Conservation (phyloP, 768 basidiomycete genomes). For the Clathrus columnatus region DNA sequence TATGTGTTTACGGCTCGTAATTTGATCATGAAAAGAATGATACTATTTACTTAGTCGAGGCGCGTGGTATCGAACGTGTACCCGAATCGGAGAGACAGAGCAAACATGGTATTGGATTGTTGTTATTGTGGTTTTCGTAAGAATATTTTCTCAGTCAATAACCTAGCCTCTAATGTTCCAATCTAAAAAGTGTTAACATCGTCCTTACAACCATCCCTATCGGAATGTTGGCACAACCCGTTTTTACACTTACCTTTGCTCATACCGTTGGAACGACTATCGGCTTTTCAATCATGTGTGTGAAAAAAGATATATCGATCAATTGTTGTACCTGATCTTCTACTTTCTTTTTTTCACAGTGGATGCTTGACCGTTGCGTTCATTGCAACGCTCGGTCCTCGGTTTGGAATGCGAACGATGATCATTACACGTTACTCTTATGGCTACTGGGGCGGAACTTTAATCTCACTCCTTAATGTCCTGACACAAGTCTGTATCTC, state of each 20-base stretch:
- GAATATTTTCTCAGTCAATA: background rate
- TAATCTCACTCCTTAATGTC: constrained; percentile 46
- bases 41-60: constrained; percentile 30
- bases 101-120: constrained; percentile 23
- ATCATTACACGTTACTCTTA: constrained; percentile 39
- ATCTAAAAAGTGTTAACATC: constrained; percentile 36
- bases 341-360: too few relatives aligned
- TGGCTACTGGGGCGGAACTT: constrained; percentile 39
- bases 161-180: background rate
- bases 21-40: background rate
- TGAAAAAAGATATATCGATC: background rate
- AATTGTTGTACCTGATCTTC: background rate
- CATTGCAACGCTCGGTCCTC: constrained; percentile 45
- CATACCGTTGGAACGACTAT: constrained; percentile 18
- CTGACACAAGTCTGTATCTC: constrained; percentile 31
- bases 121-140: constrained; percentile 5
- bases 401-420: constrained; percentile 48
- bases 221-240: constrained; percentile 39
- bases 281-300: constrained; percentile 5
- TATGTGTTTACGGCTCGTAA: background rate
- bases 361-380: constrained; percentile 36
- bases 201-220: constrained; percentile 42
- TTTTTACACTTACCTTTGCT: constrained; percentile 40
- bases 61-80: constrained; percentile 45
- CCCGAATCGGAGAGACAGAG: constrained; percentile 39